Evolutionary conservation across 306 rosid genomes (phyloP).

Genomic region (Sicyos edulis): DNA sequence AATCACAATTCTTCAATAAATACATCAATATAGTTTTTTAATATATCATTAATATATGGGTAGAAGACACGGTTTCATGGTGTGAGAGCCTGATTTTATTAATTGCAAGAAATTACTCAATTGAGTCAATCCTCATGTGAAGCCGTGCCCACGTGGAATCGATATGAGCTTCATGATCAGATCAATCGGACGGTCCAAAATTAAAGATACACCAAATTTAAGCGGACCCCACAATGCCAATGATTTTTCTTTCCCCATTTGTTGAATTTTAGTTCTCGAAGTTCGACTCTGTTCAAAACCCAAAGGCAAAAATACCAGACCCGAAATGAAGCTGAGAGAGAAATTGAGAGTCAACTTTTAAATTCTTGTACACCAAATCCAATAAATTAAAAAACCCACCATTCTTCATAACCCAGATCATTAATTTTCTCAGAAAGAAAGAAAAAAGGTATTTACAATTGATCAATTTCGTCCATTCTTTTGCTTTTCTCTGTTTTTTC

Average conservation of each 20-base stretch:
- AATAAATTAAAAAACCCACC: conserved; percentile 36
- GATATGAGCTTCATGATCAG: neutral
- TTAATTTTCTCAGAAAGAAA: conserved; percentile 29
- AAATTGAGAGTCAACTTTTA: conserved; percentile 22
- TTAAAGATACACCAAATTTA: neutral
- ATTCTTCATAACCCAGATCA: conserved; percentile 34
- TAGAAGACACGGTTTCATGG: conserved; percentile 36
- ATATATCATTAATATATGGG: neutral
- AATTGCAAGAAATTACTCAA: conserved; percentile 11
- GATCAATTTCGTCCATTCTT: neutral
- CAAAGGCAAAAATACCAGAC: neutral
- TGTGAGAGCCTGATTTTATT: conserved; percentile 35
- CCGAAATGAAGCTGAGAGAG: conserved; percentile 21
- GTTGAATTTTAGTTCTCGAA: conserved; percentile 12
- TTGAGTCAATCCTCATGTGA: conserved; percentile 8
- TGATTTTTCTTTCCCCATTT: conserved; percentile 11
- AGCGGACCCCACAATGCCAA: conserved; percentile 23
- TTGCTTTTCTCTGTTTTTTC: conserved; percentile 24
- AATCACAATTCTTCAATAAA: no score
- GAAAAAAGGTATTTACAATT: neutral
- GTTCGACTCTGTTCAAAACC: conserved; percentile 1
- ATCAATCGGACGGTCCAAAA: conserved; percentile 6
- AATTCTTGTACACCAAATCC: conserved; percentile 46
- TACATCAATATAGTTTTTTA: no score
- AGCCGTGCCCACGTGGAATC: conserved; percentile 2